Percentiles rank a stretch among this genome's conserved stretches.
Conservation (phyloP, 2,329 filamentous ascomycete genomes). For the Aspergillus quadricinctus region DNA sequence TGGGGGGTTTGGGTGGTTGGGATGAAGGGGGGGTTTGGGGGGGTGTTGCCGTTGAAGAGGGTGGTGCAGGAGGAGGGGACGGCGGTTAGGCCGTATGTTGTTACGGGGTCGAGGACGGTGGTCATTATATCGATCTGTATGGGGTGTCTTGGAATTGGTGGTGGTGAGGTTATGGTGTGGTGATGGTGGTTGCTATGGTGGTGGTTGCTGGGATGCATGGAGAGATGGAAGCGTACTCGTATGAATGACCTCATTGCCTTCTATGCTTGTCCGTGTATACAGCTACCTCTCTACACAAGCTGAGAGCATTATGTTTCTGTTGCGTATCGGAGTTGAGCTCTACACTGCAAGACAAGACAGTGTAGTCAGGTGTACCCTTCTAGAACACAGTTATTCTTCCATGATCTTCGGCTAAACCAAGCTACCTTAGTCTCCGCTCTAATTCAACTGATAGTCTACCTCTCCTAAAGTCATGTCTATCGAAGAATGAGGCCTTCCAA, state of each 20-base stretch:
- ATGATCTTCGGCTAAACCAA: not conserved
- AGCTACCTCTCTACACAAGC: not conserved
- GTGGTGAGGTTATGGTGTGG: not conserved
- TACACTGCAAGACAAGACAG: not conserved
- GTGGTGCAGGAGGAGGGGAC: conserved; percentile 29
- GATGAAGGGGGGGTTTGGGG: conserved; percentile 19
- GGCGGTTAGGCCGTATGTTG: conserved; percentile 33
- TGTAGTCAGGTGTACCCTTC: not conserved
- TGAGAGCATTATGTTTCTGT: not conserved
- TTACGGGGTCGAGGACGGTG: conserved; percentile 13
- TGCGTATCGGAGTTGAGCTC: not conserved
- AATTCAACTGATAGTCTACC: not conserved
- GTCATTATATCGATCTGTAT: not conserved
- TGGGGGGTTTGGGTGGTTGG: conserved; percentile 26
- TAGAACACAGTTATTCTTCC: not conserved
- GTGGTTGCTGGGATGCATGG: not conserved
- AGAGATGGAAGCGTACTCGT: not conserved
- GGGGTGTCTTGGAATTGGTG: not conserved
- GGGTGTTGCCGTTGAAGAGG: conserved; percentile 13
- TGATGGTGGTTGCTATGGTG: not conserved
- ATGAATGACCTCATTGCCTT: not conserved
- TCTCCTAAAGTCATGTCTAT: not conserved
- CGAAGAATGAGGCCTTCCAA: not conserved
- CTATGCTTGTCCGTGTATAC: not conserved
- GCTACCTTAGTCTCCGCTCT: not conserved